These are phyloP conservation scores for Castanea crenata DNA, from an alignment of 306 rosid species.

Conservation along the genomic window DNA sequence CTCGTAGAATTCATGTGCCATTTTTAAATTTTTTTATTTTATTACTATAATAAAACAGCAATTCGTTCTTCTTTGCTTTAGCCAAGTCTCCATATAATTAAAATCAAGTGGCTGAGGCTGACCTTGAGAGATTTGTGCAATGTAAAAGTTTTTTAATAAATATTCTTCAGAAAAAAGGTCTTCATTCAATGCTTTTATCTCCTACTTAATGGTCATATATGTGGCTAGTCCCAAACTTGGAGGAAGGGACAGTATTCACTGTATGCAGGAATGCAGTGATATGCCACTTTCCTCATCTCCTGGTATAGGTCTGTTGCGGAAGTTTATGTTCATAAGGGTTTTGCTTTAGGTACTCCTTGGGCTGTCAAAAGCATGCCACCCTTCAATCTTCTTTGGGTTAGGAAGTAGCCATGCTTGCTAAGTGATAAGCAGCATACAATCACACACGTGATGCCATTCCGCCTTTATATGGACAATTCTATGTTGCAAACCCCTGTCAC, in stretches of 20 bases:
- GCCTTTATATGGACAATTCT: background rate
- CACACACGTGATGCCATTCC: background rate
- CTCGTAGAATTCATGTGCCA: background rate
- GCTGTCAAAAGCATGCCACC: background rate
- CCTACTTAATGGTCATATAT: background rate
- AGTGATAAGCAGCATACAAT: background rate
- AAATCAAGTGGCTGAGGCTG: background rate
- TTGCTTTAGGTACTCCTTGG: background rate
- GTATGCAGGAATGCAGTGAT: background rate
- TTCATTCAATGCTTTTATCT: background rate
- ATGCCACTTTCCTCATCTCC: background rate
- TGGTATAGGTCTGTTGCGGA: background rate
- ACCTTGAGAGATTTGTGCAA: background rate
- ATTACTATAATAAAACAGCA: background rate
- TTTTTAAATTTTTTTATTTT: background rate
- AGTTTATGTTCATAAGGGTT: background rate
- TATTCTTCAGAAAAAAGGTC: background rate
- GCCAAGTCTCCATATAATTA: background rate
- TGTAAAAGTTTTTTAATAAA: too few relatives aligned
- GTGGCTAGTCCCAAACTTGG: too few relatives aligned
- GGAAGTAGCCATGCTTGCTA: background rate
- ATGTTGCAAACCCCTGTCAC: background rate
- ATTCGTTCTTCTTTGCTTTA: background rate
- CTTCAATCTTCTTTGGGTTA: background rate
- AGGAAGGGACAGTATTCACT: too few relatives aligned